A percentile compares a stretch with the other conserved stretches of the same genome.
Evolutionary conservation across 257 asterid species (phyloP).

Genomic region (Eustoma russellianum): DNA sequence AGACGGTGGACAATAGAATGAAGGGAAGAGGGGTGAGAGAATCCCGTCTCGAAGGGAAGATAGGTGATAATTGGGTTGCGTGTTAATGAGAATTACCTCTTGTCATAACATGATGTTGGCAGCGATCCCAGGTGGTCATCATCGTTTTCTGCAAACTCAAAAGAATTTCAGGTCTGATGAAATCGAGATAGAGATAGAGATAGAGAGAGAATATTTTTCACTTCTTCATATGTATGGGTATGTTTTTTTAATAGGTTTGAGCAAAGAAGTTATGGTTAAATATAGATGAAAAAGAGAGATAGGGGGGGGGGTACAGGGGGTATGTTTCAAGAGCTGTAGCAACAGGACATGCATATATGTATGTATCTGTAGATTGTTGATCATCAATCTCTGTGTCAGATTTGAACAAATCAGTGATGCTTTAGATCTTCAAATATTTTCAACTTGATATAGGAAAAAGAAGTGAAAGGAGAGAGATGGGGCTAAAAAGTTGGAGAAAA

Average conservation of each 20-base stretch:
- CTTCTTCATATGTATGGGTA: too few relatives aligned
- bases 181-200: slow-evolving; percentile 2
- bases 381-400: slow-evolving; percentile 15
- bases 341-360: slow-evolving; percentile 8
- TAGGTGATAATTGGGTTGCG: too few relatives aligned
- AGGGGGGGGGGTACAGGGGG: neutral
- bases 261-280: slow-evolving; percentile 6
- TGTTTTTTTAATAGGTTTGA: slow-evolving; percentile 5
- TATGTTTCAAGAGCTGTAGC: neutral
- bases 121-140: slow-evolving; percentile 34
- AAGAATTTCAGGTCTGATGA: slow-evolving; percentile 11
- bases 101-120: slow-evolving; percentile 22
- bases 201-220: slow-evolving; percentile 4
- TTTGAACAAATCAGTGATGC: slow-evolving; percentile 11
- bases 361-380: slow-evolving; percentile 3
- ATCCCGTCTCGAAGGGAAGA: too few relatives aligned
- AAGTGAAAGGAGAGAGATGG: slow-evolving; percentile 23
- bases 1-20: neutral
- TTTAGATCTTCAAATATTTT: slow-evolving; percentile 22
- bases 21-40: neutral
- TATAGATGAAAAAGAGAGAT: neutral
- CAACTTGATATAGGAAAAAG: slow-evolving; percentile 31
- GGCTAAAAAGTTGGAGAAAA: slow-evolving; percentile 41
- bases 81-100: slow-evolving; percentile 20
- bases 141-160: slow-evolving; percentile 25